A percentile compares a stretch with the other conserved stretches of the same genome.
Conservation (phyloP, 2,329 filamentous ascomycete species). For the Diaporthe citrichinensis region DNA sequence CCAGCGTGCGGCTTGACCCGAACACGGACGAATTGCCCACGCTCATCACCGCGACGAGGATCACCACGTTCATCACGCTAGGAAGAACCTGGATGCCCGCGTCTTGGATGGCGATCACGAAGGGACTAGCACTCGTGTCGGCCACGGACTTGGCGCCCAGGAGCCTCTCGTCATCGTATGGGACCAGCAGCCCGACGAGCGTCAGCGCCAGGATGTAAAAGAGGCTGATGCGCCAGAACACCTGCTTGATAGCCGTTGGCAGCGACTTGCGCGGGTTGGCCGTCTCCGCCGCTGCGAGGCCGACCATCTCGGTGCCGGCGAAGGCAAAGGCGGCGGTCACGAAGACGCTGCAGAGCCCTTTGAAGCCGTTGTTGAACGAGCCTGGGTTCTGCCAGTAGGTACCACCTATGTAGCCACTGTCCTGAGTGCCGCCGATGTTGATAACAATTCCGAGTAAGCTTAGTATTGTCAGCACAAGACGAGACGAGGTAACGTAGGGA, state of each 20-base stretch:
- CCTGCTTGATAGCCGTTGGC: conserved; percentile 90
- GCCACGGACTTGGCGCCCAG: conserved; percentile 61
- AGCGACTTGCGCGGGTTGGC: conserved; percentile 85
- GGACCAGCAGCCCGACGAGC: conserved; percentile 86
- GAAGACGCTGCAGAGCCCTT: conserved; percentile 84
- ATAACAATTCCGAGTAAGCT: conserved; percentile 89
- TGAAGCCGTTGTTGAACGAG: conserved; percentile 88
- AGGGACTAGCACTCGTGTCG: conserved; percentile 70
- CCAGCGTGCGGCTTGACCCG: conserved; percentile 89
- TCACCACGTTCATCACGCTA: conserved; percentile 94
- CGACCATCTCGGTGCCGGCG: conserved; percentile 81
- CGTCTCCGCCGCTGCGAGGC: conserved; percentile 83
- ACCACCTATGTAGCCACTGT: conserved; percentile 84
- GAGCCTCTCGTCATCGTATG: conserved; percentile 76
- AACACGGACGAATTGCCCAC: conserved; percentile 95
- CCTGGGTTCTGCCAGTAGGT: conserved; percentile 84
- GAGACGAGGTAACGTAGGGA: neutral
- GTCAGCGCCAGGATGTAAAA: conserved; percentile 91
- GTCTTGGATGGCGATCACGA: conserved; percentile 91
- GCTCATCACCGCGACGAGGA: conserved; percentile 89
- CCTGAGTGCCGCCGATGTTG: conserved; percentile 83
- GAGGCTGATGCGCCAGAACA: conserved; percentile 93
- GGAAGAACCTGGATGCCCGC: conserved; percentile 86
- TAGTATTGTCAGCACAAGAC: conserved; percentile 36
- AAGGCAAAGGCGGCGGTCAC: conserved; percentile 84